Conservation (phyloP, 352 stramenopile genomes). For the Globisporangium barbulae region DNA sequence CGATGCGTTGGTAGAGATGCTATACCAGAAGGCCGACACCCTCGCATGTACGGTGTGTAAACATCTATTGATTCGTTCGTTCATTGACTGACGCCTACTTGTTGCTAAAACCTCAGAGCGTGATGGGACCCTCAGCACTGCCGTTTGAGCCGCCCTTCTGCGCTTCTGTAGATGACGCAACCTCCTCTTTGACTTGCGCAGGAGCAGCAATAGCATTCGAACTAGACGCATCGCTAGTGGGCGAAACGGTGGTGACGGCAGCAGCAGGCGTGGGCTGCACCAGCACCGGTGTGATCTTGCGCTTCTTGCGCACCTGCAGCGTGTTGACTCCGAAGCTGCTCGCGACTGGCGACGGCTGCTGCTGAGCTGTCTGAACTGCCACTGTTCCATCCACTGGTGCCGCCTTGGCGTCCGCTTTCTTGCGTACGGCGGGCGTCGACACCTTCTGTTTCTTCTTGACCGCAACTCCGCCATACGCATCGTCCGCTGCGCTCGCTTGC, state of each 20-base stretch:
- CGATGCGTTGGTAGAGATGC: not conserved
- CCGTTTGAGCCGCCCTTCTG: not conserved
- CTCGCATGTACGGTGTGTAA: not conserved
- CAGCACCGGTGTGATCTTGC: conserved; percentile 59
- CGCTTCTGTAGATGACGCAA: not conserved
- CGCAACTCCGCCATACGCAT: conserved; percentile 2
- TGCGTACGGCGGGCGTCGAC: conserved; percentile 21
- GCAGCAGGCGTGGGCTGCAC: conserved; percentile 14
- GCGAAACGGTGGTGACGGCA: no score
- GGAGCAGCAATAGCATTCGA: not conserved
- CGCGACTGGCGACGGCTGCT: conserved; percentile 11
- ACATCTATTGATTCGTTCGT: conserved; percentile 1
- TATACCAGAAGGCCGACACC: not conserved
- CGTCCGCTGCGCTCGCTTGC: not conserved
- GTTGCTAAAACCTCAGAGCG: not conserved
- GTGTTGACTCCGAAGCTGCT: conserved; percentile 37
- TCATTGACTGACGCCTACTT: not conserved
- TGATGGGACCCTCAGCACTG: conserved; percentile 2
- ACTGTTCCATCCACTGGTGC: not conserved
- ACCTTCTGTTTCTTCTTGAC: conserved; percentile 29
- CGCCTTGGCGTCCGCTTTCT: conserved; percentile 15
- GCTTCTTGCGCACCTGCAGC: conserved; percentile 82
- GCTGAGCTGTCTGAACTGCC: conserved; percentile 9
- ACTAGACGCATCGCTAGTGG: no score
- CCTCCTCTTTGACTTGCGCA: not conserved